Base-by-base conservation (phyloP, 2,329 filamentous ascomycete species). In the Alternaria alternata region DNA sequence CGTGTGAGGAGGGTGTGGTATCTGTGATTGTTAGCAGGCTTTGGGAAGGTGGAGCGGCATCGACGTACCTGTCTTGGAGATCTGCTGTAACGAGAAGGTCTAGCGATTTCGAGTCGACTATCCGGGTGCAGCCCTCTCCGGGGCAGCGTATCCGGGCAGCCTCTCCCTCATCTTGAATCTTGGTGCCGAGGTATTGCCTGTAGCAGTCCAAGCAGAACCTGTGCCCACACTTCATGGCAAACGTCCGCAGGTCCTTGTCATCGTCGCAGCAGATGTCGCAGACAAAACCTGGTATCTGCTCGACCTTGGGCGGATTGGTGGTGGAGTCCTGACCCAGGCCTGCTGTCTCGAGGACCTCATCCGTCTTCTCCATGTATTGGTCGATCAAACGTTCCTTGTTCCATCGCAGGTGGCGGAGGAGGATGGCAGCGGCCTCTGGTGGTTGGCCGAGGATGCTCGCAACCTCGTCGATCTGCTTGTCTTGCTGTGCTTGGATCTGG, bases 221-320 rank as follows among this genome's bases (percentile, higher is more conserved):
- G 78, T 99, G 95, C 1, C 90, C 92, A 78, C 95, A 99, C 75
- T 92, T 96, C 87, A 99, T 92, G 26, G 94, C 93, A 80, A 97
- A 98, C 2, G 92, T 93, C 76, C 92, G 79, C 20, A 97, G 81
- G 1, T 87, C 88, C 0, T 88, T 84, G 20, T 87, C 90, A 66
- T 99, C 95, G 73, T 98, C 94, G 78, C 91, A 98, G 82, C 95
- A 99, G 66, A 99, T 99, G 63, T 97, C 93, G 80, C 95, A 99
- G 71, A 87, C 84, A 77, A 99, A 99, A 8, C 89, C 93, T 14
- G 87, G 84, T 18, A 94, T 81, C 16, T 84, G 82, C 75, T 94
- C 87, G 4, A 96, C 85, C 72, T 87, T 89, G 2, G 92, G 91
- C 11, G 86, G 84, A 11, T 77, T 72, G 22, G 61, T 69, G 18